Evolutionary conservation across 257 asterid genomes (phyloP), one percentile per base, ranked within the genome.

Genomic region (Solanum boliviense): DNA sequence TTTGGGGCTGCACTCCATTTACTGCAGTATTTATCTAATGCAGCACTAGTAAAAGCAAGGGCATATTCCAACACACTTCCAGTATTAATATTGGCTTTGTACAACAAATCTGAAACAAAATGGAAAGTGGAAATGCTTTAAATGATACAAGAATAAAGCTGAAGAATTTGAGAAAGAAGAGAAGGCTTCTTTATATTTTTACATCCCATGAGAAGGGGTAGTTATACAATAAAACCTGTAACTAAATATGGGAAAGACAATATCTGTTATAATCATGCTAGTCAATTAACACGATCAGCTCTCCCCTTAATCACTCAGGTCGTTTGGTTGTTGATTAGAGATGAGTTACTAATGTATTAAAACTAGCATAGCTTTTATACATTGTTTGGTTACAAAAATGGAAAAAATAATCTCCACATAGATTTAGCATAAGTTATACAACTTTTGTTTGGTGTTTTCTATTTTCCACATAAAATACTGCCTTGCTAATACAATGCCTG

Each of bases 51-150:
- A 89, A 97, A 97, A 88, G 99, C 99, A 87, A 97, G 98, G 31
- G 99, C 94, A 89, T 96, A 97, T 89, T 97, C 99, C 91, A 97
- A 94, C 86, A 96, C 99, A 87, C 99, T 97, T 91, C 99, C 99
- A 31, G 98, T 96, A 75, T 95, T 94, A 41, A 95, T 94, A 90
- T 94, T 95, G 89, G 98, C 93, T 92, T 95, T 97, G 91, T 95
- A 97, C 86, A 97, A 91, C 86, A 97, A 93, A 92, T 97, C 99
- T 97, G 98, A 70, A 84, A 87, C 75, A 44, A 87, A 87, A 58
- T 87, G 78, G 29, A 39, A 67, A 27, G 41, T 1, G 68, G 20
- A 81, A 81, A 29, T 29, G 68, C 85, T 81, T 81, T 81, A 27
- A 12, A 46, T 18, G 20, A 46, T 46, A 46, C 68, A 81, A 81